These are phyloP conservation scores for Fusarium citri DNA, from an alignment of 2,329 filamentous ascomycete genomes.

Conservation along the genomic window DNA sequence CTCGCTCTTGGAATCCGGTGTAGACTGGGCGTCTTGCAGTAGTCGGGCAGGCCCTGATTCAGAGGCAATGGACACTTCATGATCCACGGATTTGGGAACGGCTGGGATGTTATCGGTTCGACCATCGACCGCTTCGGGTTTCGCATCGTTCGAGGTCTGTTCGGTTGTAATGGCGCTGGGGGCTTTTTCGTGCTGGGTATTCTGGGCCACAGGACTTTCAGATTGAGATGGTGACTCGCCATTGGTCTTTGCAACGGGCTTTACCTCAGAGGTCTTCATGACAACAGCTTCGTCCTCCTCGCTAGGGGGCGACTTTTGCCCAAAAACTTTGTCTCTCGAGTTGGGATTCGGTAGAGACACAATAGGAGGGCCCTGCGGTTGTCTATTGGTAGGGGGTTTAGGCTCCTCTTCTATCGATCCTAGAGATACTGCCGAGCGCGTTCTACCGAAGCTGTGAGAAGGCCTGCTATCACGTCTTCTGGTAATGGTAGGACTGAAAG, in stretches of 20 bases:
- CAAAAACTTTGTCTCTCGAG: conserved; percentile 25
- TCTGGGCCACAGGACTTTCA: conserved; percentile 25
- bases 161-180: not conserved
- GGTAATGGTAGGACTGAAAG: conserved; percentile 50
- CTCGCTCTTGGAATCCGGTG: not conserved
- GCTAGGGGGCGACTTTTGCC: conserved; percentile 43
- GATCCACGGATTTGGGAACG: conserved; percentile 4
- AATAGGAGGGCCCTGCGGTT: conserved; percentile 23
- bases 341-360: conserved; percentile 44
- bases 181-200: conserved; percentile 4
- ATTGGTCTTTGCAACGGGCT: conserved; percentile 27
- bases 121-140: conserved; percentile 2
- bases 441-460: conserved; percentile 52
- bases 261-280: conserved; percentile 43
- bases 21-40: not conserved
- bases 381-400: conserved; percentile 37
- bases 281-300: conserved; percentile 59
- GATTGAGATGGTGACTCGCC: conserved; percentile 25
- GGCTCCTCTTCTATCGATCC: conserved; percentile 61
- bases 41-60: not conserved
- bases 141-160: not conserved
- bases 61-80: not conserved
- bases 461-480: conserved; percentile 50
- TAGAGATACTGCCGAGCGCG: conserved; percentile 56
- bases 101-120: not conserved